Base-by-base conservation (phyloP, 192 early-diverging fungal genomes). In the Cetraspora pellucida region DNA sequence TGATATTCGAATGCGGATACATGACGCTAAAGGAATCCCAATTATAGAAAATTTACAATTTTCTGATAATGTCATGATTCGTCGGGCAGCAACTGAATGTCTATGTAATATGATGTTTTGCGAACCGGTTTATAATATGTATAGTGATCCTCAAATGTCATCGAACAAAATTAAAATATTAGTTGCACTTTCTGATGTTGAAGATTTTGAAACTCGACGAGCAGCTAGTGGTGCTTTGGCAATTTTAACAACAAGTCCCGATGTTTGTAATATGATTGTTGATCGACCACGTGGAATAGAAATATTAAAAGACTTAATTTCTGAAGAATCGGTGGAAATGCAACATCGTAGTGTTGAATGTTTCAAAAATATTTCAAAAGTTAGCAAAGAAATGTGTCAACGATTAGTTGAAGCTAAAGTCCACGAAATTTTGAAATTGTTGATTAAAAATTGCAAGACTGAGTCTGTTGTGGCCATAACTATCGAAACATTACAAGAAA, bases 101-200 rank as follows among this genome's bases (percentile, higher is more conserved):
- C 72, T 97, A 1, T 98, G 97, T 80, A 98, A 98, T 80, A 91
- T 97, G 93, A 92, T 97, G 55, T 93, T 93, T 80, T 87, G 90
- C 70, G 88, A 87, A 21, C 82, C 81, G 0, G 96, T 98, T 8
- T 97, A 94, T 87, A 90, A 91, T 57, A 69, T 84, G 0, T 98
- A 94, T 72, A 91, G 86, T 43, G 82, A 86, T 14, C 82, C 85
- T 25, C 65, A 81, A 64, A 77, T 64, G 27, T 70, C 85, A 27
- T 82, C 82, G 44, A 86, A 88, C 43, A 85, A 86, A 43, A 84
- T 97, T 50, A 91, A 93, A 66, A 82, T 97, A 54, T 83, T 97
- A 78, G 80, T 98, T 5, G 94, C 95, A 0, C 79, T 98, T 28
- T 90, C 92, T 8, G 95, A 97, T 58, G 87, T 89, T n/a, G 96